These are phyloP conservation scores for Fraxinus latifolia DNA, from an alignment of 305 asterid genomes.

Conservation along the genomic window DNA sequence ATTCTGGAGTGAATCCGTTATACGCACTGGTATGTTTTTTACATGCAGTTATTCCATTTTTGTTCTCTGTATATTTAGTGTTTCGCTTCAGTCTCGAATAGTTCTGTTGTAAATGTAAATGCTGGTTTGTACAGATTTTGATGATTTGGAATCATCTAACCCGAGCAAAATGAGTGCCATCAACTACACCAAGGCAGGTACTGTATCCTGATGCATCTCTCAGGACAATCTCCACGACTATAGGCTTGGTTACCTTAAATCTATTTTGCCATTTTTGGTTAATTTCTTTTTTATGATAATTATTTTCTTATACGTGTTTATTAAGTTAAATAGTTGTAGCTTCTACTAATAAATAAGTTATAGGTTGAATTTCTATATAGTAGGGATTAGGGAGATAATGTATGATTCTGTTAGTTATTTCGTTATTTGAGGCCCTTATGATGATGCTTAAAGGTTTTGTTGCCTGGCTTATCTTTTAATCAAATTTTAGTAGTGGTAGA, in stretches of 20 bases:
- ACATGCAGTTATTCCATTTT: background rate
- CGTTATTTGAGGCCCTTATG: background rate
- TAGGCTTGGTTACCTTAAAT: conserved; percentile 13
- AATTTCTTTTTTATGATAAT: background rate
- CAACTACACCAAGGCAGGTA: conserved; percentile 99
- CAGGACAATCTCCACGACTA: conserved; percentile 7
- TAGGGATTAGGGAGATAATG: background rate
- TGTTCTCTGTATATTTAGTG: background rate
- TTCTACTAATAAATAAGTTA: background rate
- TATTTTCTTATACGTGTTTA: conserved; percentile 2
- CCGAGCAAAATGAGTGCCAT: conserved; percentile 49
- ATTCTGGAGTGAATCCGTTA: conserved; percentile 93
- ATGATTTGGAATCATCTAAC: conserved; percentile 68
- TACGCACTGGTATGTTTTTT: conserved; percentile 59
- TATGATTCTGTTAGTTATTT: background rate
- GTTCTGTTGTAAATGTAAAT: conserved; percentile 13
- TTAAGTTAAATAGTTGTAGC: conserved; percentile 9
- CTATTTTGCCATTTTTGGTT: conserved; percentile 7
- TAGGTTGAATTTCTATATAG: conserved; percentile 3
- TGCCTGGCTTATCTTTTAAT: background rate
- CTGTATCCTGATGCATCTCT: conserved; percentile 31
- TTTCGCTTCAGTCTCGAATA: background rate
- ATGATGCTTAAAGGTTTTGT: background rate
- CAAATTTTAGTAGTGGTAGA: conserved; percentile 5
- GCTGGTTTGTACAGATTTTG: conserved; percentile 47